A percentile compares a stretch with the other conserved stretches of the same genome.
These are phyloP conservation scores for Crithidia brevicula DNA, from an alignment of 208 protist species.

Conservation along the genomic window DNA sequence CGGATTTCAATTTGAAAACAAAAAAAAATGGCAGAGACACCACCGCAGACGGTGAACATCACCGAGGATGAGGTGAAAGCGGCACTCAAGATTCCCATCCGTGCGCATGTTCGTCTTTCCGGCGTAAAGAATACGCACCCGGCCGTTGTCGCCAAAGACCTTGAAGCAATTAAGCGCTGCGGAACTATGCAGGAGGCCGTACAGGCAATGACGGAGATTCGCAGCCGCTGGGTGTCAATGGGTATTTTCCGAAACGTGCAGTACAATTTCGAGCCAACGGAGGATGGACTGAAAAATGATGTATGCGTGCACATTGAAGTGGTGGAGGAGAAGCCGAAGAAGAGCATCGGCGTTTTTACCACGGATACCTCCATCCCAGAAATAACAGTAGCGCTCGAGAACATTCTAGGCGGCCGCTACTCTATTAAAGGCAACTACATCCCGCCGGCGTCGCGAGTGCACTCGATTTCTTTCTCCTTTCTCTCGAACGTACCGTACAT, in stretches of 20 bases:
- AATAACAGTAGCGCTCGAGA: slow-evolving; percentile 70
- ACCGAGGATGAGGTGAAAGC: slow-evolving; percentile 52
- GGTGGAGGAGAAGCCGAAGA: slow-evolving; percentile 64
- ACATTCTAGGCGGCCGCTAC: slow-evolving; percentile 80
- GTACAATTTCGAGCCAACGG: slow-evolving; percentile 85
- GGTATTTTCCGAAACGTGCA: slow-evolving; percentile 79
- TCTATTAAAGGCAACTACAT: slow-evolving; percentile 82
- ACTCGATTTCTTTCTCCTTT: slow-evolving; percentile 74
- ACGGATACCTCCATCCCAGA: slow-evolving; percentile 84
- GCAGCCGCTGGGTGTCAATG: slow-evolving; percentile 53
- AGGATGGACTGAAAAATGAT: slow-evolving; percentile 65
- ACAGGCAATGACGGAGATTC: slow-evolving; percentile 55
- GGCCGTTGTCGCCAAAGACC: slow-evolving; percentile 63
- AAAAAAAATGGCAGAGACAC: slow-evolving; percentile 17
- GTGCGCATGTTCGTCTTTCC: slow-evolving; percentile 70
- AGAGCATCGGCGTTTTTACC: slow-evolving; percentile 82
- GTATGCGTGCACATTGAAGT: slow-evolving; percentile 83
- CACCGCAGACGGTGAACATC: slow-evolving; percentile 41
- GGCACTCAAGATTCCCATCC: slow-evolving; percentile 52
- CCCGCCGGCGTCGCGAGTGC: slow-evolving; percentile 73
- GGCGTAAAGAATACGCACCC: slow-evolving; percentile 67
- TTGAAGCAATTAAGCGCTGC: slow-evolving; percentile 79
- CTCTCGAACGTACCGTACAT: slow-evolving; percentile 81
- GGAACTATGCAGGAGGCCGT: slow-evolving; percentile 62
- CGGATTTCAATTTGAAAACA: too few species aligned